phyloP scores from a whole-genome alignment of 2,329 filamentous ascomycete species.

The Trichoderma guizhouense region DNA sequence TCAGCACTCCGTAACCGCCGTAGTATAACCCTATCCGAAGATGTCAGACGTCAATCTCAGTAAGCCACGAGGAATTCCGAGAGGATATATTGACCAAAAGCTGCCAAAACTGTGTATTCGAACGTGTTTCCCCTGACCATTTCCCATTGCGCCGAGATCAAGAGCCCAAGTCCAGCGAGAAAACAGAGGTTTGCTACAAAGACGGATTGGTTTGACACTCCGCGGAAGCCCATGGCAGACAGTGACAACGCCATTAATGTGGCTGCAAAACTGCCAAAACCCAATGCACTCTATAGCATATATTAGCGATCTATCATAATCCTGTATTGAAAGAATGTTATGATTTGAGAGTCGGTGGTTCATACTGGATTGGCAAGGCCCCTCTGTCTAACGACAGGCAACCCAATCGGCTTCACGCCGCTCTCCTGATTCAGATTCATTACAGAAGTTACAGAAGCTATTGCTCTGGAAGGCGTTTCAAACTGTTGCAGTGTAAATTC shows the following conservation, averaged over 20 bases:
- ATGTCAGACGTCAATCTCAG: neutral
- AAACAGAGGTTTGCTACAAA: constrained; percentile 2
- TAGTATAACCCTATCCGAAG: neutral
- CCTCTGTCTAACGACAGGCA: neutral
- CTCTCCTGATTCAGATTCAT: neutral
- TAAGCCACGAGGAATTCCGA: neutral
- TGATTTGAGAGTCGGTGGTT: neutral
- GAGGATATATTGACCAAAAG: neutral
- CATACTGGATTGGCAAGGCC: neutral
- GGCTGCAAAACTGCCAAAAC: neutral
- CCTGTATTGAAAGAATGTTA: neutral
- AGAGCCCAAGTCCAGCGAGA: neutral
- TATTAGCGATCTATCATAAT: neutral
- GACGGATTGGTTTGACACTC: neutral
- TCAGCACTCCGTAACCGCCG: neutral
- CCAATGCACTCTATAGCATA: neutral
- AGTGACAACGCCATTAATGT: neutral
- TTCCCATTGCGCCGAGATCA: neutral
- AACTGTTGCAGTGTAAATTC: neutral
- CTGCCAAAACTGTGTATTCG: neutral
- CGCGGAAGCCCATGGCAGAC: neutral
- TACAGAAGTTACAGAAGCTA: neutral
- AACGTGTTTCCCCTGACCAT: neutral
- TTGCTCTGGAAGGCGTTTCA: neutral
- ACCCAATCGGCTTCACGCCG: neutral